These are phyloP conservation scores for Globisporangium lucens DNA, from an alignment of 352 stramenopile genomes.

Conservation along the genomic window DNA sequence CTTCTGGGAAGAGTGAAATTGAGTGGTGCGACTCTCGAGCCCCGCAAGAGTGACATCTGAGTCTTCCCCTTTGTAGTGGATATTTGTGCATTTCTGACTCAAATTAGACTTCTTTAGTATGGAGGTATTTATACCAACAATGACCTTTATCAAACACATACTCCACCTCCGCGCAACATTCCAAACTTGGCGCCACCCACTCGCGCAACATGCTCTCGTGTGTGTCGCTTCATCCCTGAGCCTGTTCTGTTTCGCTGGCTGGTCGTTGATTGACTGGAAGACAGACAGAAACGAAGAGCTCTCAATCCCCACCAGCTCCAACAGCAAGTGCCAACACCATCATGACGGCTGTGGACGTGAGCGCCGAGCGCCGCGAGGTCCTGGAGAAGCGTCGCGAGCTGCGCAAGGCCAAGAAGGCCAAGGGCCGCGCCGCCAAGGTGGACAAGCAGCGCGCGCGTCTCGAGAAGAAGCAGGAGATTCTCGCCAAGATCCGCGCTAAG, in stretches of 20 bases:
- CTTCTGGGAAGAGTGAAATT: not conserved
- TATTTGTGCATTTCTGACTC: not conserved
- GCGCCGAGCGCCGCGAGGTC: slow-evolving; percentile 34
- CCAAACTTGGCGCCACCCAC: slow-evolving; percentile 2
- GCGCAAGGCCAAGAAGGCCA: slow-evolving; percentile 79
- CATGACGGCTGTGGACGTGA: slow-evolving; percentile 11
- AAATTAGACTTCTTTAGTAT: too few species aligned
- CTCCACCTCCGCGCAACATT: not conserved
- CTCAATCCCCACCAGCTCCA: not conserved
- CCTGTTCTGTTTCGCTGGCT: not conserved
- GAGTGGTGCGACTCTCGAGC: slow-evolving; percentile 2
- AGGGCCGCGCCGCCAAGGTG: slow-evolving; percentile 61
- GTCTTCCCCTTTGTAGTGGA: not conserved
- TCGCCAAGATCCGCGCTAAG: slow-evolving; percentile 75
- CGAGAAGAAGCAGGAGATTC: slow-evolving; percentile 81
- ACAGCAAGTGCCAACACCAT: not conserved
- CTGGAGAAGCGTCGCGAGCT: slow-evolving; percentile 61
- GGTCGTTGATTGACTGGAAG: slow-evolving; percentile 13
- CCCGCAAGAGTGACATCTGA: not conserved
- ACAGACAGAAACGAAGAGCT: slow-evolving; percentile 4
- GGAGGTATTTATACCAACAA: not conserved
- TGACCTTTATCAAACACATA: not conserved
- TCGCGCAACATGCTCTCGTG: not conserved
- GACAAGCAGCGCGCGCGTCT: slow-evolving; percentile 56
- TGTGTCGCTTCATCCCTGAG: slow-evolving; percentile 1